Conservation (phyloP, 768 basidiomycete species). For the Rhizopogon vulgaris region DNA sequence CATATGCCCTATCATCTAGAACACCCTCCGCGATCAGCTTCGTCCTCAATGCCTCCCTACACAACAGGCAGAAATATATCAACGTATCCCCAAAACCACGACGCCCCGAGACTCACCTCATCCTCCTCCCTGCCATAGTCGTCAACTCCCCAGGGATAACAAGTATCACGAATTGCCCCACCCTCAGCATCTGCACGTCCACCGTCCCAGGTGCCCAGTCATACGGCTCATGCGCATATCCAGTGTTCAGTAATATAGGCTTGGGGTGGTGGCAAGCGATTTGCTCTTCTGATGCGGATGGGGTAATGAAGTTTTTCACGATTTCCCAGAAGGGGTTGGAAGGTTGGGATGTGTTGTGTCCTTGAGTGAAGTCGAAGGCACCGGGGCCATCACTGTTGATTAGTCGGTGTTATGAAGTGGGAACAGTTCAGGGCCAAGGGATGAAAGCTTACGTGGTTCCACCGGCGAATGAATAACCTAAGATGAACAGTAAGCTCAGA, state of each 20-base stretch:
- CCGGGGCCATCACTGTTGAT: conserved; percentile 70
- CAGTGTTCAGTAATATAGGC: conserved; percentile 77
- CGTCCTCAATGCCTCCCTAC: conserved; percentile 61
- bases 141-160: conserved; percentile 76
- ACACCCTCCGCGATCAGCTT: conserved; percentile 58
- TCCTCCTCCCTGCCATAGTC: conserved; percentile 74
- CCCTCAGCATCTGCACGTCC: conserved; percentile 70
- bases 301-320: conserved; percentile 68
- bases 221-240: conserved; percentile 61
- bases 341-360: conserved; percentile 52
- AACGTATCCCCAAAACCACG: background rate
- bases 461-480: conserved; percentile 72
- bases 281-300: conserved; percentile 55
- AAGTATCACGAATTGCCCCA: conserved; percentile 71
- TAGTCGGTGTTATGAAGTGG: background rate
- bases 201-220: conserved; percentile 71
- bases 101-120: conserved; percentile 42
- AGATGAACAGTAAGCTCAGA: background rate
- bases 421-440: background rate
- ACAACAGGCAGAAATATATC: background rate
- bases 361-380: conserved; percentile 72
- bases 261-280: conserved; percentile 70
- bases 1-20: conserved; percentile 62
- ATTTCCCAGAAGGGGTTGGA: conserved; percentile 81
- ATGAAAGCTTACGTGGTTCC: conserved; percentile 65